Evolutionary conservation across 1,284 basidiomycete species (phyloP), one percentile per base, ranked within the genome.

Genomic region (Ceratobasidium sp.): DNA sequence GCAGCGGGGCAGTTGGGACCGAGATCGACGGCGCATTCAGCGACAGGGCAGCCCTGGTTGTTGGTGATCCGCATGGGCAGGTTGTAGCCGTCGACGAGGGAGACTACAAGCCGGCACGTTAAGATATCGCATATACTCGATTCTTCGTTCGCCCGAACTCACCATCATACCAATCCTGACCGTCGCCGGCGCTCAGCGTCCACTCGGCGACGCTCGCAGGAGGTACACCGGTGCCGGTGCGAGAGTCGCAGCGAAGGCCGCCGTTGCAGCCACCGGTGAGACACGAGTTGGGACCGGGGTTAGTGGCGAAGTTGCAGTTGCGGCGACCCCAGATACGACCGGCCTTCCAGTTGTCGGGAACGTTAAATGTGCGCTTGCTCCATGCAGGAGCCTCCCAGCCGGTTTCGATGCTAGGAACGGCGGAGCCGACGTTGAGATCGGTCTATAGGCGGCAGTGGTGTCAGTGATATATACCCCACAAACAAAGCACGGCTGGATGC

Each of bases 301-400:
- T 77, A 13, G 72, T 71, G 49, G 73, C 77, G 71, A 82, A 83
- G 73, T 81, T 72, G 70, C 81, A 82, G 71, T 78, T 69, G 27
- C 80, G 80, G 17, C 79, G 80, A 65, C 75, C 78, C 79, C 79
- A 80, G 71, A 80, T 80, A 60, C 79, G 78, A 22, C 78, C 79
- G 1, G 79, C 76, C 47, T 74, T 73, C 79, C 80, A 81, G 73
- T 79, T 77, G 70, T 80, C 75, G 3, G 79, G 79, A 0, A 80
- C 78, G 15, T 58, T 68, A 75, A 80, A 79, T 17, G 73, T 72
- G 15, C 78, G 77, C 10, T 68, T 25, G 34, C 77, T 75, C 64
- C 73, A 77, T 3, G 78, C 75, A 29, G 34, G 69, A 25, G 78
- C 77, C 60, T 77, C 75, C 79, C 78, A 81, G 10, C 79, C 79